Conservation (phyloP, 345 rosid genomes). For the Hirschfeldia incana region DNA sequence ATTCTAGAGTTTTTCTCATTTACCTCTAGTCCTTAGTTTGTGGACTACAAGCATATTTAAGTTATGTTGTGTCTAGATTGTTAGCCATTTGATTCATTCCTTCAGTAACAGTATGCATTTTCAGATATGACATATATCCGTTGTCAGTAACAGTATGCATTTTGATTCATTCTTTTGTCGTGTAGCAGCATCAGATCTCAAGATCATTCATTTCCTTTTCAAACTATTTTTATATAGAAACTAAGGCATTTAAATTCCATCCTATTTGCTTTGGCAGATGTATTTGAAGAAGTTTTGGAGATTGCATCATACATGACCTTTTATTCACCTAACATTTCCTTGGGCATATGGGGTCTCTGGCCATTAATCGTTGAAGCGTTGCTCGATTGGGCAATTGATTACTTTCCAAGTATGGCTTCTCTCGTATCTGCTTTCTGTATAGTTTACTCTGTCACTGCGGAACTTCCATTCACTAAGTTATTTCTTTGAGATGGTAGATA, state of each 20-base stretch:
- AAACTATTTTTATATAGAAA: neutral
- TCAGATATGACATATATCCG: neutral
- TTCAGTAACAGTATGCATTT: neutral
- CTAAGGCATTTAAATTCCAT: constrained; percentile 15
- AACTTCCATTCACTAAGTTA: constrained; percentile 19
- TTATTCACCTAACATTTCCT: constrained; percentile 87
- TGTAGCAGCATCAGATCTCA: constrained; percentile 20
- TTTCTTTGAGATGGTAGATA: constrained; percentile 54
- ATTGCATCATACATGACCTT: constrained; percentile 98
- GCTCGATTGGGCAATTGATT: constrained; percentile 97
- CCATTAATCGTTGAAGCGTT: constrained; percentile 93
- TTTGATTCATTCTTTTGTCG: constrained; percentile 1
- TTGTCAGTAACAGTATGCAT: neutral
- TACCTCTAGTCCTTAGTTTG: neutral
- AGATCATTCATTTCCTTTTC: constrained; percentile 11
- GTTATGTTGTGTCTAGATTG: neutral
- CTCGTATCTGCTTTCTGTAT: constrained; percentile 12
- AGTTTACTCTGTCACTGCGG: constrained; percentile 5
- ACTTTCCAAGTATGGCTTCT: constrained; percentile 69
- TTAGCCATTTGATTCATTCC: neutral
- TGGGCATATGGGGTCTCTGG: constrained; percentile 99
- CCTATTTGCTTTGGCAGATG: constrained; percentile 63
- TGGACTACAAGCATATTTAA: constrained; percentile 13
- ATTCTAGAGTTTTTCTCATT: constrained; percentile 8
- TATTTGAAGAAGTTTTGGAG: constrained; percentile 98